Base-by-base conservation (phyloP, 345 rosid species). In the Dimocarpus longan region DNA sequence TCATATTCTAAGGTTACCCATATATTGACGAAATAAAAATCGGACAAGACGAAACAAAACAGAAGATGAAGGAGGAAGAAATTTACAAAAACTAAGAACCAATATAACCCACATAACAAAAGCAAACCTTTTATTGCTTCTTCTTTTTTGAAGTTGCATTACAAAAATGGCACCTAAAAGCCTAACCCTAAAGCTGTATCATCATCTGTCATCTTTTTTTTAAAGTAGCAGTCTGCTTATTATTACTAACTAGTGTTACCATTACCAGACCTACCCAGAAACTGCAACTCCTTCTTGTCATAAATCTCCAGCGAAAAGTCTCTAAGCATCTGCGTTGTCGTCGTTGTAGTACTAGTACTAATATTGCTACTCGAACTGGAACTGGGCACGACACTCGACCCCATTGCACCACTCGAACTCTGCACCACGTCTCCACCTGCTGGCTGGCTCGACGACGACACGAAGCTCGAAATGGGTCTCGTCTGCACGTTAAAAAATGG, bases 271-370 rank as follows among this genome's bases (percentile, higher is more conserved):
- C 83, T 62, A 85, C 88, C 88, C 76, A 91, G 68, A 75, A 89
- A 94, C 77, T 88, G 95, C 77, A 91, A 92, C 85, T 92, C 94
- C 70, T 82, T 88, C 84, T 81, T 90, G 26, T 91, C 98, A 79
- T 81, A 82, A 80, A 91, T 83, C 88, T 90, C 93, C 88, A 90
- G 64, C 18, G 93, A 86, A 77, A 94, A 90, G 73, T 88, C 95
- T 73, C 87, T 87, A 3, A 87, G 85, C 87, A 81, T 69, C 70
- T 83, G 84, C 1, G 89, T 68, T 24, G 84, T 69, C 15, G 37
- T 59, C 11, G 62, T 48, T 0, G 64, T 28, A 10, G 15, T 57
- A 43, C 76, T 48, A 28, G 7, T 60, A 37, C 70, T 65, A 7
- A 71, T 67, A 63, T 39, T 52, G 10, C 77, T 68, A 19, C 63